These are phyloP conservation scores for Chrysanthemum makinoi DNA, from an alignment of 129 eudicot genomes.

Conservation along the genomic window DNA sequence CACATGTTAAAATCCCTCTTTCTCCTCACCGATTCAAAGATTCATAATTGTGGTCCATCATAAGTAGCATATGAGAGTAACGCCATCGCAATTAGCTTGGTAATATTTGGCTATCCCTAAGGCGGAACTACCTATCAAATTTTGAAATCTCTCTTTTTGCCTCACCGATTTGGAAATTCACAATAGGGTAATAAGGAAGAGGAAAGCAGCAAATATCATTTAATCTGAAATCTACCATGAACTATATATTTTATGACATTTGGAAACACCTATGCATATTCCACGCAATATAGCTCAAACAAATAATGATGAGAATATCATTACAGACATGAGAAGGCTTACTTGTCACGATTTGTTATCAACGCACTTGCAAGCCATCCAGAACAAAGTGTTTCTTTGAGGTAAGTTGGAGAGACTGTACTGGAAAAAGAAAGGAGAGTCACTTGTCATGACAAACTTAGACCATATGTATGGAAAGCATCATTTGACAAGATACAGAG, in stretches of 20 bases:
- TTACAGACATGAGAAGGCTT: constrained; percentile 24
- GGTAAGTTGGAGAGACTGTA: constrained; percentile 89
- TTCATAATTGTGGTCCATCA: too few species aligned
- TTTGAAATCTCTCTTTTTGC: not conserved
- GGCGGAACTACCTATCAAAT: not conserved
- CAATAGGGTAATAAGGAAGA: not conserved
- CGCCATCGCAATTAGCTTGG: not conserved
- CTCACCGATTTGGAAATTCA: not conserved
- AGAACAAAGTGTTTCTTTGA: constrained; percentile 75
- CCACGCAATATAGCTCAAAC: constrained; percentile 3
- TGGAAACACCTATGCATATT: not conserved
- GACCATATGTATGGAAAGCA: constrained; percentile 1
- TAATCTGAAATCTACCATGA: not conserved
- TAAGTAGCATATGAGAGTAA: not conserved
- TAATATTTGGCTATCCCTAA: not conserved
- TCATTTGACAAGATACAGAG: not conserved
- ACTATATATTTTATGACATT: not conserved
- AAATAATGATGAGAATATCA: not conserved
- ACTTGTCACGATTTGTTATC: constrained; percentile 65
- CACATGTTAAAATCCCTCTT: too few species aligned
- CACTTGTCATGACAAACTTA: constrained; percentile 4
- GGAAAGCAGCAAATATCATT: not conserved
- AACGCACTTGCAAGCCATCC: constrained; percentile 87
- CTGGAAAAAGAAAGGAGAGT: constrained; percentile 50
- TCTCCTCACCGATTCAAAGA: too few species aligned